Evolutionary conservation across 2,329 filamentous ascomycete species (phyloP).

Genomic region (Epichloe bromicola): DNA sequence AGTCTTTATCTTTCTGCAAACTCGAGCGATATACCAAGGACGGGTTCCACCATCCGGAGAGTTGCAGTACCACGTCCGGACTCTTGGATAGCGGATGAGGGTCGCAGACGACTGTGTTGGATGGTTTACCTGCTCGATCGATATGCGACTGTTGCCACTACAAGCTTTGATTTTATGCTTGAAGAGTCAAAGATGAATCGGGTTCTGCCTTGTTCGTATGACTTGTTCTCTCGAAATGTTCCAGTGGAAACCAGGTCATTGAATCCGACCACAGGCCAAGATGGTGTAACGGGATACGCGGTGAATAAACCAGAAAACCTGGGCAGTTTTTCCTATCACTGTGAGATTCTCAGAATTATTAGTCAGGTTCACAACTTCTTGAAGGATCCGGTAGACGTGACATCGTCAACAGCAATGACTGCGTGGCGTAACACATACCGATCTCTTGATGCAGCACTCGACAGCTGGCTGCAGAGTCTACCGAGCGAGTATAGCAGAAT

Average conservation of each 20-base stretch:
- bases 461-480: constrained; percentile 28
- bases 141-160: constrained; percentile 29
- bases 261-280: constrained; percentile 12
- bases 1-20: constrained; percentile 23
- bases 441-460: constrained; percentile 24
- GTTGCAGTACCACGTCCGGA: constrained; percentile 23
- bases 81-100: constrained; percentile 33
- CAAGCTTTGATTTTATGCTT: constrained; percentile 28
- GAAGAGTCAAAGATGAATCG: constrained; percentile 26
- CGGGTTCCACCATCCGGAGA: constrained; percentile 20
- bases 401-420: constrained; percentile 24
- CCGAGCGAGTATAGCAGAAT: constrained; percentile 33
- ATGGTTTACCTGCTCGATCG: constrained; percentile 32
- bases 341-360: constrained; percentile 29
- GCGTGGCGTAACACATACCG: constrained; percentile 29
- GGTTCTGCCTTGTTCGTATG: constrained; percentile 29
- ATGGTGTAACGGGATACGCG: constrained; percentile 14
- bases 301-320: constrained; percentile 29
- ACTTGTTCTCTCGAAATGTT: constrained; percentile 29
- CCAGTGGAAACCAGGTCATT: constrained; percentile 28
- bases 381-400: constrained; percentile 26
- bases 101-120: constrained; percentile 28
- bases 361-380: constrained; percentile 31
- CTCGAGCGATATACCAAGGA: constrained; percentile 18
- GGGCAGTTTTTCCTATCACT: constrained; percentile 32